These are phyloP conservation scores for Fusarium torreyae DNA, from an alignment of 2,329 filamentous ascomycete species.

Conservation along the genomic window DNA sequence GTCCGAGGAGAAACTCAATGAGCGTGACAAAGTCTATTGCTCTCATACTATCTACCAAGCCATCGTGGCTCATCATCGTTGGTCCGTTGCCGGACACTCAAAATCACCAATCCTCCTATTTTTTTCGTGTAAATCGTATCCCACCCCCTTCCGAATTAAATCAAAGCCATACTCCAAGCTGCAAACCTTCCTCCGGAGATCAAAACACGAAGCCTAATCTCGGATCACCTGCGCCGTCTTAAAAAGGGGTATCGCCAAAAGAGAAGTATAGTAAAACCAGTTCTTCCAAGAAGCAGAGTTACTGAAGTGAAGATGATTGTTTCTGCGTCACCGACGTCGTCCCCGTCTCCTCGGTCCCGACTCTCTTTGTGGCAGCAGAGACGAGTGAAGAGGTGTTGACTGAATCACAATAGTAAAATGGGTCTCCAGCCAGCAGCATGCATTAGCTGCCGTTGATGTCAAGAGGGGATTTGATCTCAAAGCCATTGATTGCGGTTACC, in stretches of 20 bases:
- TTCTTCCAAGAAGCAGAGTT: constrained; percentile 46
- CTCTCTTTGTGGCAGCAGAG: constrained; percentile 47
- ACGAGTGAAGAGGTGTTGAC: constrained; percentile 47
- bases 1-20: constrained; percentile 1
- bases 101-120: constrained; percentile 49
- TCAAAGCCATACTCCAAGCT: constrained; percentile 50
- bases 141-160: constrained; percentile 50
- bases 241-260: constrained; percentile 56
- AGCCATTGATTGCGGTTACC: constrained; percentile 36
- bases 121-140: constrained; percentile 45
- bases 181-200: constrained; percentile 48
- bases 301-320: constrained; percentile 47
- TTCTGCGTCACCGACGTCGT: constrained; percentile 46
- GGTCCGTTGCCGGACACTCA: constrained; percentile 37
- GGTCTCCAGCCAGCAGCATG: constrained; percentile 45
- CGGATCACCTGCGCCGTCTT: constrained; percentile 45
- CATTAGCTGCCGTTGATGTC: constrained; percentile 28
- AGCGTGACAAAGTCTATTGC: constrained; percentile 44
- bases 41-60: constrained; percentile 47
- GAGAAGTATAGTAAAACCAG: constrained; percentile 51
- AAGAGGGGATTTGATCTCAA: constrained; percentile 46
- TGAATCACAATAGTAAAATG: constrained; percentile 39
- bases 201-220: constrained; percentile 12
- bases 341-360: constrained; percentile 42
- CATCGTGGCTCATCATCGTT: constrained; percentile 44